Evolutionary conservation across 306 rosid species (phyloP).

Genomic region (Benincasa hispida): DNA sequence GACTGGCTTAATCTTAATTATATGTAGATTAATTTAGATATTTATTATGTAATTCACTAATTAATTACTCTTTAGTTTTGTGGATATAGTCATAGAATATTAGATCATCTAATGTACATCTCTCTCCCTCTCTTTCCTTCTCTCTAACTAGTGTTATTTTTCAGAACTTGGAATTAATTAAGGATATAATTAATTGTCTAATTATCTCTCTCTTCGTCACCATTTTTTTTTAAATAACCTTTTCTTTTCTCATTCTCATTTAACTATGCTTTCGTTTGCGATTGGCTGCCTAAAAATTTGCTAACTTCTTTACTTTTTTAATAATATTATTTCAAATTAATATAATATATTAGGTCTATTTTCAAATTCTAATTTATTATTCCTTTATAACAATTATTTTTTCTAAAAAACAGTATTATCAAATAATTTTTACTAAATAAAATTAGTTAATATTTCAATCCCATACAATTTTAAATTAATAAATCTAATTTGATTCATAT

Average conservation of each 20-base stretch:
- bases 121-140: not conserved
- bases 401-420: too few relatives aligned
- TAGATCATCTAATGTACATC: slow-evolving; percentile 26
- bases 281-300: too few relatives aligned
- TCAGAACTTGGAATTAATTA: not conserved
- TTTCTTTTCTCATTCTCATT: not conserved
- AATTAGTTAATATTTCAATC: too few relatives aligned
- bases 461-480: too few relatives aligned
- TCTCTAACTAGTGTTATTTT: not conserved
- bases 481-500: too few relatives aligned
- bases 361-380: too few relatives aligned
- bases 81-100: slow-evolving; percentile 30
- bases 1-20: slow-evolving; percentile 48
- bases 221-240: not conserved
- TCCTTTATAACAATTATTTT: too few relatives aligned
- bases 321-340: too few relatives aligned
- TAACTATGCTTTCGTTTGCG: too few relatives aligned
- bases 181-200: not conserved
- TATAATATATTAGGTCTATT: too few relatives aligned
- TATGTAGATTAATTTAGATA: slow-evolving; percentile 14
- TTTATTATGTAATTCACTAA: slow-evolving; percentile 3
- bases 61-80: slow-evolving; percentile 14
- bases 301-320: too few relatives aligned
- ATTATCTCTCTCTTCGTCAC: not conserved
- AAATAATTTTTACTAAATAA: too few relatives aligned